Base-by-base conservation (phyloP, 2,329 filamentous ascomycete species). In the Aspergillus neoniger region DNA sequence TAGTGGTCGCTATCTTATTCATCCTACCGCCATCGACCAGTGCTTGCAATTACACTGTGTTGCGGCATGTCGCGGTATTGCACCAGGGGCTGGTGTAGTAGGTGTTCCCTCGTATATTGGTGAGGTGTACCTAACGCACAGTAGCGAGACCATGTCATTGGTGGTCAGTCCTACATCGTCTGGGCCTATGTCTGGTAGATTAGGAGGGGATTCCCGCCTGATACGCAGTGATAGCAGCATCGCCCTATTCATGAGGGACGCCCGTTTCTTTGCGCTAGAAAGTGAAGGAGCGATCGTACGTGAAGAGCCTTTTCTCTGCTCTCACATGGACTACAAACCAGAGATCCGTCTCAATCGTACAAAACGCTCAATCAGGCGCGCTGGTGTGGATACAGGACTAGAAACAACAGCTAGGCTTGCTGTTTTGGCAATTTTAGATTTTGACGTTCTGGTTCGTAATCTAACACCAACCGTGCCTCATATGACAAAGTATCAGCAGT, bases 1-100 rank as follows among this genome's bases (percentile, higher is more conserved):
- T n/a, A 36, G 32, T 9, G 44, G 28, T 21, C 12, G 48, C 7
- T 62, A 62, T 55, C 44, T 50, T 2, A 12, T 67, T 25, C 66
- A 67, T 57, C 63, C 65, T 2, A 58, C 55, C 1, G 39, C 47
- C 9, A 63, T 69, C 2, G 65, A 69, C 39, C 41, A 61, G 17
- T 63, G 63, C 30, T 48, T 66, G 4, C 66, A 66, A 25, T 28
- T 67, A 3, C 19, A 67, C 7, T 51, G 51, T 5, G 59, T 65
- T 0, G 60, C 65, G 0, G 55, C 57, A n/a, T 61, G 39, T 3
- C 39, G 28, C n/a, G 66, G 66, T 7, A 21, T 63, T 2, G 12
- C 39, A 1, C 53, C 44, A 2, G 25, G 17, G 25, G 52, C 61
- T 5, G 39, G 41, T 3, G 43, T 25, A 5, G 23, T 43, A 3